phyloP scores from a whole-genome alignment of 2,329 filamentous ascomycete genomes.

The Sporothrix brasiliensis region DNA sequence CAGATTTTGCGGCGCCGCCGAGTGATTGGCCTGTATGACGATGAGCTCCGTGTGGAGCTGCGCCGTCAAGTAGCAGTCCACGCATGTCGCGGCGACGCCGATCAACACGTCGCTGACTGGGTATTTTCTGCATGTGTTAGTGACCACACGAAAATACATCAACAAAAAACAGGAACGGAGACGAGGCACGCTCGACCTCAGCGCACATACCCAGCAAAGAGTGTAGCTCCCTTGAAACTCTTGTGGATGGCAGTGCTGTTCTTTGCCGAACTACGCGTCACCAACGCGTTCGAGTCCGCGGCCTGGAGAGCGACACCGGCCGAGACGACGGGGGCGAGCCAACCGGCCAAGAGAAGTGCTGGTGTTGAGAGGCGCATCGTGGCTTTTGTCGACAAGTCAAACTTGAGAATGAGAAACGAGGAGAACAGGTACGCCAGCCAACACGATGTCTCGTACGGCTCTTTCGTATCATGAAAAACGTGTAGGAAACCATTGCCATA shows the following conservation, averaged over 20 bases:
- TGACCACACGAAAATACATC: not conserved
- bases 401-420: not conserved
- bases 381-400: not conserved
- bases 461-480: no score
- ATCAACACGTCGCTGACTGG: not conserved
- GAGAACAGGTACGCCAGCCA: not conserved
- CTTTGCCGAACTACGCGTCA: constrained; percentile 17
- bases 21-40: constrained; percentile 6
- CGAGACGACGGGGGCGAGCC: not conserved
- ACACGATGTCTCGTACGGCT: no score
- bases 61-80: constrained; percentile 31
- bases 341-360: not conserved
- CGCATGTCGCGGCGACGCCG: constrained; percentile 23
- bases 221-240: constrained; percentile 26
- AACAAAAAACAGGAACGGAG: not conserved
- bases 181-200: not conserved
- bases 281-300: not conserved
- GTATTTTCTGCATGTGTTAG: no score
- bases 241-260: constrained; percentile 32
- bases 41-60: constrained; percentile 24
- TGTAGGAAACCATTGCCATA: not conserved
- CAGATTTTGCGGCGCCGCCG: constrained; percentile 26
- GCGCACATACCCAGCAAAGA: constrained; percentile 29
- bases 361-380: not conserved
- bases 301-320: not conserved